Evolutionary conservation across 2,329 filamentous ascomycete species (phyloP), one percentile per base, ranked within the genome.

Genomic region (Claviceps paspali): DNA sequence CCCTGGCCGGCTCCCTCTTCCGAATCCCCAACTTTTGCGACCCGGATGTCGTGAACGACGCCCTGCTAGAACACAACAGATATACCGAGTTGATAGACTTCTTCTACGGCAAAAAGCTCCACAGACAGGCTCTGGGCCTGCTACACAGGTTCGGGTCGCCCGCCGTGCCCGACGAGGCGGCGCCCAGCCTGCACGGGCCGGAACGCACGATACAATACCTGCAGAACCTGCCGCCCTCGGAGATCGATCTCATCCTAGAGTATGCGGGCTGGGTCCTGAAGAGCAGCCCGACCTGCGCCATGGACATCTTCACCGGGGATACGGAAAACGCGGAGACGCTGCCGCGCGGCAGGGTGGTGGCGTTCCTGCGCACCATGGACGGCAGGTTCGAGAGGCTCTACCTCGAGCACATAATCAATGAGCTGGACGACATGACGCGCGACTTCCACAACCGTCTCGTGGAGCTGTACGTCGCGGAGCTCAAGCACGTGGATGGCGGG

Each of bases 61-160:
- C 86, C 49, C 65, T 98, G 4, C 76, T 94, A 41, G 84, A 94
- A 54, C 84, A 79, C 29, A 82, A 82, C 40, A 76, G 87, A 23
- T 95, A 93, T 57, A 88, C 80, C 36, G 88, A 96, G 59, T 65
- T 98, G 2, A 86, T 98, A n/a, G 88, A 96, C 55, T 98, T 98
- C 53, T 78, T 96, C 47, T 85, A 92, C 50, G 91, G 91, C 44
- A 98, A 98, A 62, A 87, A 81, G 55, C 69, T 96, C 29, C 91
- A 98, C 57, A 76, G 79, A 14, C 79, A 92, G 51, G 88, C 91
- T 0, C 62, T 98, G 14, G 81, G 85, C 45, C 63, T 95, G 22
- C 68, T 98, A 1, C 73, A 75, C 47, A 81, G 79, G 44, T 95
- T 95, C 47, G 88, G 88, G 14, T 72, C 71, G 21, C 65, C 69